phyloP scores from a whole-genome alignment of 768 basidiomycete genomes.

The Mycena galericulata region DNA sequence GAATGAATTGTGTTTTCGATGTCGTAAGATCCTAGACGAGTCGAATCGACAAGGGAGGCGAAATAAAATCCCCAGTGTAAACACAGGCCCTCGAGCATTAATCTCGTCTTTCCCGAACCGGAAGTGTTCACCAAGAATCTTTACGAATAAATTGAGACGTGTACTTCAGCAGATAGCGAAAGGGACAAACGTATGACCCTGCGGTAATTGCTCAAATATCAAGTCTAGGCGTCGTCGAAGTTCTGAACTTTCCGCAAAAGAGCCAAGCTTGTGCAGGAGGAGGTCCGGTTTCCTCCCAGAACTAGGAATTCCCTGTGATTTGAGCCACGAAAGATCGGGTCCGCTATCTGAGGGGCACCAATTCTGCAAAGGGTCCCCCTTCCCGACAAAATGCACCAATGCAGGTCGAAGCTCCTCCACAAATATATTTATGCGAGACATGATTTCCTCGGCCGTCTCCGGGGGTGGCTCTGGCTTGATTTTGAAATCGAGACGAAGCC shows the following conservation, averaged over 20 bases:
- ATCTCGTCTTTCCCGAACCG: conserved; percentile 24
- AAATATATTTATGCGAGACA: neutral
- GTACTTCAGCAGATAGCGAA: neutral
- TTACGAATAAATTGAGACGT: neutral
- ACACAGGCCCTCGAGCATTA: conserved; percentile 23
- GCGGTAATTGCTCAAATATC: neutral
- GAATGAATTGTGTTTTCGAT: neutral
- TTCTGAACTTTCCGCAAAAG: neutral
- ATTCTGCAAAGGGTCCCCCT: neutral
- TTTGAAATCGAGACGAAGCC: neutral
- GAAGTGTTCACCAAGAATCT: conserved; percentile 27
- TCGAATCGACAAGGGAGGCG: neutral
- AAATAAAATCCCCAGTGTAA: conserved; percentile 22
- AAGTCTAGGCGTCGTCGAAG: neutral
- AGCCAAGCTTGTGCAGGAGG: neutral
- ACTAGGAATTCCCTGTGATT: neutral
- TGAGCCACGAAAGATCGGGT: neutral
- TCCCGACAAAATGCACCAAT: neutral
- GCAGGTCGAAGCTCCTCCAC: neutral
- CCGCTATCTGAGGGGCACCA: neutral
- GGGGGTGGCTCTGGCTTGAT: neutral
- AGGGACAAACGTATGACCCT: neutral
- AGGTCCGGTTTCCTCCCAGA: neutral
- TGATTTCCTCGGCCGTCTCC: neutral
- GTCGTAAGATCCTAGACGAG: conserved; percentile 7